A percentile compares a stretch with the other conserved stretches of the same genome.
Evolutionary conservation across 176 grass and related monocot species (phyloP).

Genomic region (Tillandsia leiboldiana): DNA sequence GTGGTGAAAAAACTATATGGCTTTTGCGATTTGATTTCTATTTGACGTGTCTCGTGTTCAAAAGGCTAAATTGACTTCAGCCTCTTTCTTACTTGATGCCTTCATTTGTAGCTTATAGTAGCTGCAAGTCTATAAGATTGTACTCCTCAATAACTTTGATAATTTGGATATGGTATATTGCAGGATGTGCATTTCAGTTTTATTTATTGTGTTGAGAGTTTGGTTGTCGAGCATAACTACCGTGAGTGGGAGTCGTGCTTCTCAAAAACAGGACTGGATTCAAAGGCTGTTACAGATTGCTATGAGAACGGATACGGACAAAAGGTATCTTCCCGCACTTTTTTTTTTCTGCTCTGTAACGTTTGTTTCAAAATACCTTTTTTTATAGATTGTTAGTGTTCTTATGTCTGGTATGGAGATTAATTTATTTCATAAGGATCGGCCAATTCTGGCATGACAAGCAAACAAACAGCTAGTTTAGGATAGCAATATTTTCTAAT

Average conservation of each 20-base stretch:
- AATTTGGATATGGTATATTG: slow-evolving; percentile 5
- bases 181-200: slow-evolving; percentile 77
- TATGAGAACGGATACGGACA: slow-evolving; percentile 42
- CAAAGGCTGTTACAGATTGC: slow-evolving; percentile 52
- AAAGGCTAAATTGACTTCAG: too few relatives aligned
- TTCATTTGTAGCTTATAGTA: too few relatives aligned
- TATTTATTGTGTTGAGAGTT: slow-evolving; percentile 68
- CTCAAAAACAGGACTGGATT: slow-evolving; percentile 38
- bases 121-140: neutral
- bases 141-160: neutral
- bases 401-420: too few relatives aligned
- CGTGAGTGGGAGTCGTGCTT: slow-evolving; percentile 68
- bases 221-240: slow-evolving; percentile 40
- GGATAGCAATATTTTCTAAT: too few relatives aligned
- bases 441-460: too few relatives aligned
- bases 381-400: too few relatives aligned
- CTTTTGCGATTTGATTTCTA: too few relatives aligned
- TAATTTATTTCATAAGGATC: too few relatives aligned
- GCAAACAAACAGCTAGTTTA: too few relatives aligned
- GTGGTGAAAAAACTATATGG: too few relatives aligned
- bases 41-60: too few relatives aligned
- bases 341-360: neutral
- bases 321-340: slow-evolving; percentile 22
- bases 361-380: neutral
- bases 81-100: too few relatives aligned